Evolutionary conservation across 2,329 filamentous ascomycete species (phyloP).

Genomic region (Dothideomycetes sp.): DNA sequence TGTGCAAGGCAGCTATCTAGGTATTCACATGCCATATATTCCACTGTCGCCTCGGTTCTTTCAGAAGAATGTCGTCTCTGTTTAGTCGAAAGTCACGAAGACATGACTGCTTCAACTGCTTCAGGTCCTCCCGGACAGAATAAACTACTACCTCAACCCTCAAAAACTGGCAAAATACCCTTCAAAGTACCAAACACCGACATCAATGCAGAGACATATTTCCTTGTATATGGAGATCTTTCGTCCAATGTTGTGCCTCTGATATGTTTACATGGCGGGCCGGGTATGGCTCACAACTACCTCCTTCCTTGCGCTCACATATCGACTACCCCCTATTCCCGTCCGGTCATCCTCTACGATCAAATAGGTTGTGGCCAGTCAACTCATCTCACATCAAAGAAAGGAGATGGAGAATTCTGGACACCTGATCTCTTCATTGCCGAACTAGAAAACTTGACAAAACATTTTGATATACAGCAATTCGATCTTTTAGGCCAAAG

Average conservation of each 20-base stretch:
- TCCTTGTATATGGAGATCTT: conserved; percentile 31
- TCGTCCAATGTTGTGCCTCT: conserved; percentile 23
- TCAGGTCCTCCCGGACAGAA: conserved; percentile 18
- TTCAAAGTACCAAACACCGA: conserved; percentile 27
- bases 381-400: conserved; percentile 40
- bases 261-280: conserved; percentile 38
- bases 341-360: conserved; percentile 46
- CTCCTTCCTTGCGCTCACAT: conserved; percentile 32
- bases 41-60: not conserved
- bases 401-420: conserved; percentile 41
- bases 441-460: conserved; percentile 42
- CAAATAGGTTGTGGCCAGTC: conserved; percentile 44
- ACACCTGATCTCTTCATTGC: conserved; percentile 37
- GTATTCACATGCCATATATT: not conserved
- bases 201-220: conserved; percentile 32
- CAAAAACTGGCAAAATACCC: conserved; percentile 21
- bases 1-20: too few relatives aligned
- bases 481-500: conserved; percentile 42
- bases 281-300: conserved; percentile 34
- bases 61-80: too few relatives aligned
- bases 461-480: conserved; percentile 31
- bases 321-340: conserved; percentile 24
- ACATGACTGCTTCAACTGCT: too few relatives aligned
- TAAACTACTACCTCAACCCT: conserved; percentile 20
- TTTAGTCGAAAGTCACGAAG: too few relatives aligned